phyloP scores from a whole-genome alignment of 768 basidiomycete species.

The Tulasnella sp. region DNA sequence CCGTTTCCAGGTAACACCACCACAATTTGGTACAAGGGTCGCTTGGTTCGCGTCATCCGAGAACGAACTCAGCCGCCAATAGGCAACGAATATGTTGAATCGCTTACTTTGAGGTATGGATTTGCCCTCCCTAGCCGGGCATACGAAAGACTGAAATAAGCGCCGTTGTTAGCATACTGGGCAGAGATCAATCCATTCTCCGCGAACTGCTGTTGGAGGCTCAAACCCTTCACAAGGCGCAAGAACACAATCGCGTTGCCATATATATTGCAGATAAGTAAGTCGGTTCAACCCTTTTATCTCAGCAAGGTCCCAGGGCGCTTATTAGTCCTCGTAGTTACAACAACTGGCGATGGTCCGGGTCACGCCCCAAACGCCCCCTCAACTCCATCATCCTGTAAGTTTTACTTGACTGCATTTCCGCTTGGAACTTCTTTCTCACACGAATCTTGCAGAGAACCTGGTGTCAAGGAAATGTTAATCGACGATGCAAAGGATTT shows the following conservation, averaged over 20 bases:
- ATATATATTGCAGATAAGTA: conserved; percentile 32
- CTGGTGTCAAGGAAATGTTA: conserved; percentile 51
- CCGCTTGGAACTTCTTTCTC: not conserved
- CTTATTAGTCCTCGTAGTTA: conserved; percentile 12
- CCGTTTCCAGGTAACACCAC: conserved; percentile 12
- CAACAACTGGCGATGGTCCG: conserved; percentile 42
- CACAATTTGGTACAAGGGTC: conserved; percentile 12
- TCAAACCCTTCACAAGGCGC: conserved; percentile 38
- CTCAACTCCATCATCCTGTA: conserved; percentile 51
- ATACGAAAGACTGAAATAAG: not conserved
- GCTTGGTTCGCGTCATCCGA: conserved; percentile 22
- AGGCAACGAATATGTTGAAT: conserved; percentile 10
- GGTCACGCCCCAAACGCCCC: conserved; percentile 52
- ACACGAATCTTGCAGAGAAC: conserved; percentile 28
- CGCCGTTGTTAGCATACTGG: conserved; percentile 32
- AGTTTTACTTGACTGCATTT: not conserved
- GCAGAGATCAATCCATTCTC: conserved; percentile 36
- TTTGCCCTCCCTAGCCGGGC: not conserved
- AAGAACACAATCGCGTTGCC: conserved; percentile 39
- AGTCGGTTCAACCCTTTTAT: not conserved
- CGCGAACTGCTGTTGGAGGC: conserved; percentile 44
- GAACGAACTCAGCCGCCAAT: conserved; percentile 1
- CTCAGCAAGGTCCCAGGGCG: not conserved
- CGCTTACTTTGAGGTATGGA: conserved; percentile 11
- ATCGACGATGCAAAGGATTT: conserved; percentile 64